These are phyloP conservation scores for Sclerotinia subarctica DNA, from an alignment of 2,329 filamentous ascomycete genomes.

Conservation along the genomic window DNA sequence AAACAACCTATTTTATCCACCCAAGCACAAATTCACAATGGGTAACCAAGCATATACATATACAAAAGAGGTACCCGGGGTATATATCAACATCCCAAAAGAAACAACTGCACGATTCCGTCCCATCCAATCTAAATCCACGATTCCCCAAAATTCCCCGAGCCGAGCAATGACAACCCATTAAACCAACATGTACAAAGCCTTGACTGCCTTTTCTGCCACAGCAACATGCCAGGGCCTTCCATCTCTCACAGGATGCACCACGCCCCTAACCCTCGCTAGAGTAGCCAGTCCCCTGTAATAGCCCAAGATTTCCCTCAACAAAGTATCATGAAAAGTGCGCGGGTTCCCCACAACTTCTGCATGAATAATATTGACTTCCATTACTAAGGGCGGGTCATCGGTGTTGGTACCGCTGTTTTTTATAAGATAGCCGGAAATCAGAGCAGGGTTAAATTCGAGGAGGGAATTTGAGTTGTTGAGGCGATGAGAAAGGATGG, in stretches of 20 bases:
- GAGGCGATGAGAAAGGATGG: conserved; percentile 64
- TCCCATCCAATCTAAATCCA: neutral
- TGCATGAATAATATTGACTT: conserved; percentile 60
- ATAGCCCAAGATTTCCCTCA: conserved; percentile 67
- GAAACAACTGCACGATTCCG: neutral
- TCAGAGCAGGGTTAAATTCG: conserved; percentile 55
- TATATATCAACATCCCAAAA: conserved; percentile 16
- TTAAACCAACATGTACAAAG: conserved; percentile 61
- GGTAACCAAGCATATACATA: conserved; percentile 3
- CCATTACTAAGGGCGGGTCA: conserved; percentile 58
- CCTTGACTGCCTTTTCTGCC: conserved; percentile 65
- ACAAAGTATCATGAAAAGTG: conserved; percentile 55
- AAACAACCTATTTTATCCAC: neutral
- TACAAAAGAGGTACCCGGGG: conserved; percentile 12
- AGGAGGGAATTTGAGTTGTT: conserved; percentile 56
- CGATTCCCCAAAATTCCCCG: neutral
- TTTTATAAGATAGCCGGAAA: conserved; percentile 65
- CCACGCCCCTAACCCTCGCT: conserved; percentile 62
- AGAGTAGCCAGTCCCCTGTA: conserved; percentile 68
- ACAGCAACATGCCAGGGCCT: conserved; percentile 76
- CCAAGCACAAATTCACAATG: neutral
- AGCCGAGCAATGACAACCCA: neutral
- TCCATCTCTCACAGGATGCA: conserved; percentile 57
- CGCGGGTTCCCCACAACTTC: conserved; percentile 41
- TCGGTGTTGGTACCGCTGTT: conserved; percentile 54